Base-by-base conservation (phyloP, 2,329 filamentous ascomycete genomes). In the Zymoseptoria pseudotritici region DNA sequence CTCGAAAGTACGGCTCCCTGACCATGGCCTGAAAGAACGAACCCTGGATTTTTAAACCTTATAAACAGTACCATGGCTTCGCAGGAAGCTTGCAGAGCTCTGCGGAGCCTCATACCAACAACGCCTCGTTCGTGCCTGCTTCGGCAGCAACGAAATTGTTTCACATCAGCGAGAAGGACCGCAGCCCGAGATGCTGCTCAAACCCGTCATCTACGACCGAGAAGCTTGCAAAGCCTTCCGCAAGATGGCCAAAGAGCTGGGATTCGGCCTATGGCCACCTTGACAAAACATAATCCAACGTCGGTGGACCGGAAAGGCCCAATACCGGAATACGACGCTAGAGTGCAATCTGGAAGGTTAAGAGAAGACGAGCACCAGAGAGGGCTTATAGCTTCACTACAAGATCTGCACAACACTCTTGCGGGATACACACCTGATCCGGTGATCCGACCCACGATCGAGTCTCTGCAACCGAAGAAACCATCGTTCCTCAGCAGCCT, bases 331-430 rank as follows among this genome's bases (percentile, higher is more conserved):
- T 99, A 99, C 74, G 88, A 97, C 73, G 80, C 82, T 61, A 84
- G 93, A 53, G 92, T 99, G 8, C 80, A 85, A 53, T 78, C 80
- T 51, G 90, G 91, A 10, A 79, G 84, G 54, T 74, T 99, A 65
- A 83, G 88, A 65, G 90, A 97, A 73, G 94, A 99, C 73, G 86
- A 91, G 65, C 90, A 97, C 75, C 94, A 99, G 75, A 81, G 94
- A 81, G 87, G 86, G 50, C 93, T 99, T 67, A 92, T 99, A 67
- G 85, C 94, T 72, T 89, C 85, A 69, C 81, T 99, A 5, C 91
- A 99, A 76, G 86, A 92, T 71, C 84, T 99, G 11, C 90, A 97
- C 75, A 85, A 95, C 61, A 90, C 91, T 70, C 82, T 99, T 51
- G 79, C 82, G 63, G 75, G 81, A 57, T 99, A 97, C 76, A 73